Percentiles rank a stretch among this genome's conserved stretches.
These are phyloP conservation scores for Gryganskiella cystojenkinii DNA, from an alignment of 192 early-diverging fungal genomes.

Conservation along the genomic window DNA sequence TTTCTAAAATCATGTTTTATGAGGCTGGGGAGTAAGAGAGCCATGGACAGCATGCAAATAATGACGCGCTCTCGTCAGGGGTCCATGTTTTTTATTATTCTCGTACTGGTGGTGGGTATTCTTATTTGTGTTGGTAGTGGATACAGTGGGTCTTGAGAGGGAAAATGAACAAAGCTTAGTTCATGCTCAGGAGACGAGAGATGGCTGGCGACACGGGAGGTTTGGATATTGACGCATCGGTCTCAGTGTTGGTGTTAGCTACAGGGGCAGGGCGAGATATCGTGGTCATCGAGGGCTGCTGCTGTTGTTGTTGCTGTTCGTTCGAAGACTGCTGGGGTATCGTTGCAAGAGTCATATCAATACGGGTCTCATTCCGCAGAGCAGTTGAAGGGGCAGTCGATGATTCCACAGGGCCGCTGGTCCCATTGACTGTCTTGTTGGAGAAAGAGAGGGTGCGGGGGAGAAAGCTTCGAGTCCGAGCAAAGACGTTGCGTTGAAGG, in stretches of 20 bases:
- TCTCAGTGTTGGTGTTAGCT: background rate
- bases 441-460: conserved; percentile 20
- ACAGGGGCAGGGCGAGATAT: background rate
- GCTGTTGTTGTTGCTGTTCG: background rate
- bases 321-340: background rate
- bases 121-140: conserved; percentile 2
- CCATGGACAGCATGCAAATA: too few relatives aligned
- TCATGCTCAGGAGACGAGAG: conserved; percentile 29
- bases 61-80: background rate
- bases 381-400: background rate
- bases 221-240: conserved; percentile 8
- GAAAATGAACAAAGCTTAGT: background rate
- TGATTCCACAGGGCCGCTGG: background rate
- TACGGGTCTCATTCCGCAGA: conserved; percentile 30
- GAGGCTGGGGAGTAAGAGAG: too few relatives aligned
- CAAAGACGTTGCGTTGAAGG: conserved; percentile 44
- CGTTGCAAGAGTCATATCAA: conserved; percentile 3
- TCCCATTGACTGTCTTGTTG: conserved; percentile 8
- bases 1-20: background rate
- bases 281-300: conserved; percentile 4
- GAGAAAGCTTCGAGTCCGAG: conserved; percentile 24
- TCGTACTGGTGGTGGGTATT: background rate
- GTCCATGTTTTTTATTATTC: background rate
- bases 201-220: conserved; percentile 22
- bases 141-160: background rate